Evolutionary conservation across 1,284 basidiomycete genomes (phyloP), one percentile per base, ranked within the genome.

Genomic region (Irpex lacteus): DNA sequence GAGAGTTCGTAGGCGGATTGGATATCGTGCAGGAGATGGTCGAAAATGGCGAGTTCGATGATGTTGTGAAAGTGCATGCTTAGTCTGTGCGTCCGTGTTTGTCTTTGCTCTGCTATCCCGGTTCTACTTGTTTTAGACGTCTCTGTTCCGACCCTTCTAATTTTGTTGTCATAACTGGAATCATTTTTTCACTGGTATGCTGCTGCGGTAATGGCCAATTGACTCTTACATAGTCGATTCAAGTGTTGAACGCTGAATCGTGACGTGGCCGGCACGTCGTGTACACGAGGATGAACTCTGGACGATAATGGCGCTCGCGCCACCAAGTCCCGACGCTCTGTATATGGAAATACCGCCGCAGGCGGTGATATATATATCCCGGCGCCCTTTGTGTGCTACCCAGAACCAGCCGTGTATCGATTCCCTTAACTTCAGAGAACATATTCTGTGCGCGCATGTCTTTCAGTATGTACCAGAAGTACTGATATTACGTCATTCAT

Each of bases 1-100:
- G 90, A 61, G 89, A 92, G 75, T 81, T 92, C n/a, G 85, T 91
- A 13, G 90, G 90, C 40, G 90, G 80, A 52, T 76, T 82, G 50
- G 89, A 90, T 71, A 85, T 91, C 65, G 78, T 91, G 62, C 78
- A 82, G 71, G 88, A 91, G 77, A 83, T 88, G 81, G 79, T 86
- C 11, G 82, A 78, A 61, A 80, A 69, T 63, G 80, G 80, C 21
- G 82, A 83, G 72, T 73, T 82, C 63, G 70, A 75, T 60, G 77
- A 81, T 64, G 57, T 79, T 49, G 50, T 75, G n/a, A 66, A 63
- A 60, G 19, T 52, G n/a, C 50, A 52, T 21, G 19, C 54, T 34
- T 56, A 56, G 54, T 11, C 32, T 62, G 19, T 56, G 18, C 58
- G 34, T 26, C 37, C 26, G 40, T 34, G 34, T 32, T 54, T 57